phyloP scores from a whole-genome alignment of 371 early-diverging fungal genomes.

The Modicella reniformis region DNA sequence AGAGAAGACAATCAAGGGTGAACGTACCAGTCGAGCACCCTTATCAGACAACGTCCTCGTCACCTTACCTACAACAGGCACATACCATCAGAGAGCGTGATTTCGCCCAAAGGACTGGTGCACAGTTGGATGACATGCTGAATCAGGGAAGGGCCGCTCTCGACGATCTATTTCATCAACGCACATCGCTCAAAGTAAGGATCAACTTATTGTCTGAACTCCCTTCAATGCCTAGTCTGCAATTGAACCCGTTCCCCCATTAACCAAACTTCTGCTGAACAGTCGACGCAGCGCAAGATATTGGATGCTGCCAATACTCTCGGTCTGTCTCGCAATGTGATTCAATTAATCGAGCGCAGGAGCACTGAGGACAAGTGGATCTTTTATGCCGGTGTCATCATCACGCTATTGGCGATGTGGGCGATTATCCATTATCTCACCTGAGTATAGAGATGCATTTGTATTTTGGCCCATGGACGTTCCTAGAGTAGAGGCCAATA shows the following conservation, averaged over 20 bases:
- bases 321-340: conserved; percentile 84
- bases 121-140: conserved; percentile 78
- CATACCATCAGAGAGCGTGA: conserved; percentile 53
- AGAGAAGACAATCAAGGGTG: conserved; percentile 55
- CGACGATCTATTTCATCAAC: conserved; percentile 81
- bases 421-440: conserved; percentile 70
- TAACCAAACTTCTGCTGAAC: not conserved
- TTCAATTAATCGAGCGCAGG: conserved; percentile 85
- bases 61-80: conserved; percentile 44
- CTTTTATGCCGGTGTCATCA: conserved; percentile 76
- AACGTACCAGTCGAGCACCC: conserved; percentile 39
- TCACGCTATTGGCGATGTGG: conserved; percentile 69
- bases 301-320: conserved; percentile 83
- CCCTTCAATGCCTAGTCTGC: not conserved
- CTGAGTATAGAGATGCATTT: conserved; percentile 28
- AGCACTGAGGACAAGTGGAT: conserved; percentile 84
- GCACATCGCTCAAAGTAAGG: conserved; percentile 78
- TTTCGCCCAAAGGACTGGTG: conserved; percentile 67
- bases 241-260: not conserved
- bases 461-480: not conserved
- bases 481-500: not conserved
- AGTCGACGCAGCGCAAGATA: conserved; percentile 81
- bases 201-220: not conserved
- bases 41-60: conserved; percentile 36
- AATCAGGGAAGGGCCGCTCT: conserved; percentile 74